These are phyloP conservation scores for Silene noctiflora DNA, from an alignment of 179 eudicot species.

Conservation along the genomic window DNA sequence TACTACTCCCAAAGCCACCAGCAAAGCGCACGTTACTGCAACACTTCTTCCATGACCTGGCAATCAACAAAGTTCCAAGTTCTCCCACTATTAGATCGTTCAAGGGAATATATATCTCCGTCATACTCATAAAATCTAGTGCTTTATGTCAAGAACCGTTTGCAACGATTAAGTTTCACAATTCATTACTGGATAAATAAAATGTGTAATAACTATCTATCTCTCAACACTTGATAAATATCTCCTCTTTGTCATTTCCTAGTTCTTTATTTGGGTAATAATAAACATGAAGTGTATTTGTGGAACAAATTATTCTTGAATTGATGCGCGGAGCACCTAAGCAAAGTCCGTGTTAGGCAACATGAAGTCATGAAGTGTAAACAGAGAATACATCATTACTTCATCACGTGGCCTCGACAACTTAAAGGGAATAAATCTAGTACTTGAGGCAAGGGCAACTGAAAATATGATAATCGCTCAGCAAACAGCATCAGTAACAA, in stretches of 20 bases:
- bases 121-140: neutral
- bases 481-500: too few species aligned
- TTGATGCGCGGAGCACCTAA: too few species aligned
- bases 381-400: too few species aligned
- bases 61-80: neutral
- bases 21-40: constrained; percentile 75
- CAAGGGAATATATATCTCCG: neutral
- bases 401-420: too few species aligned
- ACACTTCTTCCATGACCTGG: constrained; percentile 92
- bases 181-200: neutral
- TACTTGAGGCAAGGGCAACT: too few species aligned
- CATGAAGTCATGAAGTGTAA: too few species aligned
- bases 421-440: too few species aligned
- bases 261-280: too few species aligned
- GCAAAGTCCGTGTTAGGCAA: neutral
- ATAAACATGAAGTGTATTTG: too few species aligned
- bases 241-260: neutral
- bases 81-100: neutral
- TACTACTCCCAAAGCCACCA: constrained; percentile 69
- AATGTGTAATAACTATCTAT: neutral
- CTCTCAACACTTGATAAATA: neutral
- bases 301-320: too few species aligned
- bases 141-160: neutral
- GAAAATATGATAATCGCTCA: too few species aligned
- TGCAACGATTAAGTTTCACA: neutral